Evolutionary conservation across 1,284 basidiomycete species (phyloP), one percentile per base, ranked within the genome.

Genomic region (Stygiomarasmius scandens): DNA sequence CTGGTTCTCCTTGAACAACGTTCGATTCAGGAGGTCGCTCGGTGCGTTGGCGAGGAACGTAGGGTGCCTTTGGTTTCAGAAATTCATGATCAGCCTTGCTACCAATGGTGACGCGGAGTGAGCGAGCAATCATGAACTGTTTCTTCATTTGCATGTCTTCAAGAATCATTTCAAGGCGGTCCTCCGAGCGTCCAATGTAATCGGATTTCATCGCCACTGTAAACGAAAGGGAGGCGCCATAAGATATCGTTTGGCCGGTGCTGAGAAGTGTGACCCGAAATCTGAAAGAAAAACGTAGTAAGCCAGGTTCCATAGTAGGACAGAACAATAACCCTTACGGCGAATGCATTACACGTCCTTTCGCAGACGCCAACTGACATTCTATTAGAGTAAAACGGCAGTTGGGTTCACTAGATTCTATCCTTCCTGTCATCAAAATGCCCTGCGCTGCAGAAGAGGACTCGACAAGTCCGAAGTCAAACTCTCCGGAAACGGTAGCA

Each of bases 51-150:
- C 77, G 76, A 2, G 84, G 83, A 10, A 77, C 70, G 63, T 84
- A 89, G 0, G 86, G 85, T 0, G 77, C 70, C 3, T 58, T 70
- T 0, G 86, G 81, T 48, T 74, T 73, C 19, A 89, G 68, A 0
- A 69, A 58, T 19, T 83, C 77, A 57, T 85, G 78, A 55, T 84
- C 82, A 0, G 67, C 66, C 55, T 69, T 68, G 59, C 68, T 74
- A 5, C 80, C 82, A 19, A 83, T 74, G 41, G 77, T 73, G 4
- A 71, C 78, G 14, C 64, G 63, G 8, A 82, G 60, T 4, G 71
- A 63, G 1, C 80, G 75, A 0, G 75, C 71, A 47, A 84, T 83
- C 4, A 78, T 63, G 62, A 84, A 84, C 0, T 61, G 68, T 45
- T 70, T 75, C 12, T 67, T 67, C 14, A 74, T 67, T 29, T 71